Base-by-base conservation (phyloP, 2,329 filamentous ascomycete genomes). In the Cladophialophora immunda region DNA sequence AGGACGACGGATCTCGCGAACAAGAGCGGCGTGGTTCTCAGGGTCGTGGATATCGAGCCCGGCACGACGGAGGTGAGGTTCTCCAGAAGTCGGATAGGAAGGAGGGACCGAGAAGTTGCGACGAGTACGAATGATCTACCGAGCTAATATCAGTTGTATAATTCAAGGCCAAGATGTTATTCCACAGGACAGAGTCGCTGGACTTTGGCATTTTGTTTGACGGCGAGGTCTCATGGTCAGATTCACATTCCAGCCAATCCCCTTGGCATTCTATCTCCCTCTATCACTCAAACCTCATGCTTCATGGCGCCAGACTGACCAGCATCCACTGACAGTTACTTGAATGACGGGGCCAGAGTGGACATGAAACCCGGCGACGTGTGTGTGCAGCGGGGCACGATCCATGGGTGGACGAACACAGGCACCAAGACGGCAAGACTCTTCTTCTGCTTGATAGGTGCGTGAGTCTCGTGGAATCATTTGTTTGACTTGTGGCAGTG, bases 161-260 rank as follows among this genome's bases (percentile, higher is more conserved):
- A n/a, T n/a, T n/a, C n/a, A n/a, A n/a, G 64, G 61, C n/a, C 25
- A 27, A 54, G 68, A 69, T 47, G 19, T 27, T 55, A 7, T 75
- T 73, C 61, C 73, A 75, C 60, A 67, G 73, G 25, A 75, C 73
- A 2, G 22, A 70, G 38, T 73, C 67, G 13, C 58, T 75, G 25
- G 73, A 75, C 55, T 75, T 74, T 63, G 73, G 69, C n/a, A 70
- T 75, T 47, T 58, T 75, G 29, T 67, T 75, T 45, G 61, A 69
- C 7, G 73, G 73, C 3, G 72, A 74, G 62, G 66, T 75, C 15
- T 65, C 36, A 11, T 64, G 62, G 62, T 64, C 17, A 58, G 62
- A 13, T 38, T 45, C 38, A 8, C n/a, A 30, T 7, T 45, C 45
- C 9, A 50, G 19, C 45, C 8, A 11, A n/a, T 41, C 1, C 3